Conservation (phyloP, 2,329 filamentous ascomycete genomes). For the Aspergillus sp. region DNA sequence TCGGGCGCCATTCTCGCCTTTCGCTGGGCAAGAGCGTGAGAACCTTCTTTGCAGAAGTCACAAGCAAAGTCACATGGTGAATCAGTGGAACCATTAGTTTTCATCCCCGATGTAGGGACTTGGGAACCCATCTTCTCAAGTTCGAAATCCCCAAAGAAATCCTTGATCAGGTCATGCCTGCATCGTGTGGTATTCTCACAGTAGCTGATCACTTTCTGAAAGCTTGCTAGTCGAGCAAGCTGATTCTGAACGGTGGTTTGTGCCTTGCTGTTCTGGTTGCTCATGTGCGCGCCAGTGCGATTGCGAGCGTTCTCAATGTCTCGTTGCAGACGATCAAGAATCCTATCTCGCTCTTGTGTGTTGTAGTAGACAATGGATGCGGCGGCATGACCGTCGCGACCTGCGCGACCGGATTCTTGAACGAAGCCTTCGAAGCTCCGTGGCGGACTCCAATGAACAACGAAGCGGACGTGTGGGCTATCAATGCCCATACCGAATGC, state of each 20-base stretch:
- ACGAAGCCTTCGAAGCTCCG: conserved; percentile 96
- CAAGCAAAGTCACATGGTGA: conserved; percentile 72
- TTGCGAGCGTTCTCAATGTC: conserved; percentile 44
- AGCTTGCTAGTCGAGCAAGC: conserved; percentile 58
- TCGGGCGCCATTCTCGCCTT: conserved; percentile 46
- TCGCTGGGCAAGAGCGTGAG: conserved; percentile 57
- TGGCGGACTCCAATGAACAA: conserved; percentile 90
- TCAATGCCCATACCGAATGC: conserved; percentile 99
- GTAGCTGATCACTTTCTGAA: conserved; percentile 71
- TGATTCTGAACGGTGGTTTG: conserved; percentile 33
- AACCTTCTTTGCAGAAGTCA: conserved; percentile 72
- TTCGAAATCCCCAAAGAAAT: conserved; percentile 71
- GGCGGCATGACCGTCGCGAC: conserved; percentile 82
- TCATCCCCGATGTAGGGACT: conserved; percentile 13
- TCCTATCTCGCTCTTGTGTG: conserved; percentile 78
- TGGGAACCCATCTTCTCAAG: conserved; percentile 36
- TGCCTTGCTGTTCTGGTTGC: conserved; percentile 41
- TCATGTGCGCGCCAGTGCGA: conserved; percentile 28
- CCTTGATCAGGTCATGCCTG: conserved; percentile 72
- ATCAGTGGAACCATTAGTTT: conserved; percentile 2
- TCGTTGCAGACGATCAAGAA: conserved; percentile 55
- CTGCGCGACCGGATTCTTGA: conserved; percentile 90
- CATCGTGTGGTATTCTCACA: conserved; percentile 76
- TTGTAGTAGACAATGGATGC: conserved; percentile 91
- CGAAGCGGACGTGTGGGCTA: conserved; percentile 91